These are phyloP conservation scores for Annona cherimola DNA, from an alignment of 164 flowering plant species.

Conservation along the genomic window DNA sequence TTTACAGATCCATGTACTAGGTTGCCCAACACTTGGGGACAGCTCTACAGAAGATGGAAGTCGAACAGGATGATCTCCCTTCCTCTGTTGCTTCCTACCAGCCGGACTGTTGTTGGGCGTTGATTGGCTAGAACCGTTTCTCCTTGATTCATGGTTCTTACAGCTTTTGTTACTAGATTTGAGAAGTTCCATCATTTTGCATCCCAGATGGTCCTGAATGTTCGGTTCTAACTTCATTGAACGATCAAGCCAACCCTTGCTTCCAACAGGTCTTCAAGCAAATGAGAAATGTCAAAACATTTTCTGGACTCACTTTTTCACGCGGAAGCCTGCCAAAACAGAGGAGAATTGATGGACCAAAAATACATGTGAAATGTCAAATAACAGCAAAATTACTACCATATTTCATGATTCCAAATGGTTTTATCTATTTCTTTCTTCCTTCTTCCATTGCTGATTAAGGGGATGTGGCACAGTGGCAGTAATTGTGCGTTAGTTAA, in stretches of 20 bases:
- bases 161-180: constrained; percentile 41
- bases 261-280: constrained; percentile 45
- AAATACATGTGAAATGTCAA: too few relatives aligned
- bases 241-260: constrained; percentile 45
- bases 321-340: too few relatives aligned
- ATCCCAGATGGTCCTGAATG: constrained; percentile 33
- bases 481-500: too few relatives aligned
- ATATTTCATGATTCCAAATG: too few relatives aligned
- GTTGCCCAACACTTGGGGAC: constrained; percentile 38
- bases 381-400: too few relatives aligned
- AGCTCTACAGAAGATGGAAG: constrained; percentile 37
- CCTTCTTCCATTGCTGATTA: too few relatives aligned
- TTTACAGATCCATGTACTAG: constrained; percentile 78
- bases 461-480: too few relatives aligned
- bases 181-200: constrained; percentile 42
- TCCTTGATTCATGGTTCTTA: constrained; percentile 61
- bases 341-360: too few relatives aligned
- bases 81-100: constrained; percentile 59
- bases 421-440: too few relatives aligned
- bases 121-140: constrained; percentile 27
- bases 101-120: constrained; percentile 26
- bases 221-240: constrained; percentile 48
- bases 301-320: constrained; percentile 2
- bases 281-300: constrained; percentile 31
- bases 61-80: constrained; percentile 71